A percentile compares a stretch with the other conserved stretches of the same genome.
Conservation (phyloP, 1,284 basidiomycete species). For the Agroathelia rolfsii region DNA sequence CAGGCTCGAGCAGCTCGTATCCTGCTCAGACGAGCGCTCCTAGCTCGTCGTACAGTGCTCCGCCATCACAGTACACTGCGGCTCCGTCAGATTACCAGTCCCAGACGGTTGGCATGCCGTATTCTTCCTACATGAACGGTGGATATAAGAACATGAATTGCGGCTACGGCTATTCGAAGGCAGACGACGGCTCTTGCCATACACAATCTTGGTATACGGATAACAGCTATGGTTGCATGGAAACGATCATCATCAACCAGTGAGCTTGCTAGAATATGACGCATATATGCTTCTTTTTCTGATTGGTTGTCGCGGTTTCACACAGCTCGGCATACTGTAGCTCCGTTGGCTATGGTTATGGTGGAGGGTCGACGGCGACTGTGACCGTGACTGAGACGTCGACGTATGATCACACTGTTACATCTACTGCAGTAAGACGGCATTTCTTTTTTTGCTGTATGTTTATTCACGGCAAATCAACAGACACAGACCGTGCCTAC, state of each 20-base stretch:
- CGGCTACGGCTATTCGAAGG: conserved; percentile 56
- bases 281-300: too few species aligned
- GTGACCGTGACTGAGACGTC: conserved; percentile 22
- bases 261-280: too few species aligned
- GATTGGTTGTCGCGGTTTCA: conserved; percentile 2
- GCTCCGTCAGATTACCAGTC: conserved; percentile 32
- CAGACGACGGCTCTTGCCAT: conserved; percentile 42
- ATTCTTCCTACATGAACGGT: conserved; percentile 45
- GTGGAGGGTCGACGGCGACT: conserved; percentile 22
- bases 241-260: conserved; percentile 53
- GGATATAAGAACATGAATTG: conserved; percentile 56
- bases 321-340: conserved; percentile 11
- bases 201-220: conserved; percentile 42
- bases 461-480: conserved; percentile 2
- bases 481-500: conserved; percentile 23
- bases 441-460: conserved; percentile 1
- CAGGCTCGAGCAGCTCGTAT: conserved; percentile 12
- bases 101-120: conserved; percentile 43
- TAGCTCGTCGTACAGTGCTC: conserved; percentile 15
- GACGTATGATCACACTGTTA: conserved; percentile 22
- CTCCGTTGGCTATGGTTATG: conserved; percentile 15
- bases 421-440: conserved; percentile 8
- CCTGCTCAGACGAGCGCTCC: conserved; percentile 9
- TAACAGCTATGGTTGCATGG: conserved; percentile 44
- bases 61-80: conserved; percentile 30